A percentile compares a stretch with the other conserved stretches of the same genome.
Evolutionary conservation across 441 rosid genomes (phyloP).

Genomic region (Erodium chrysanthum): DNA sequence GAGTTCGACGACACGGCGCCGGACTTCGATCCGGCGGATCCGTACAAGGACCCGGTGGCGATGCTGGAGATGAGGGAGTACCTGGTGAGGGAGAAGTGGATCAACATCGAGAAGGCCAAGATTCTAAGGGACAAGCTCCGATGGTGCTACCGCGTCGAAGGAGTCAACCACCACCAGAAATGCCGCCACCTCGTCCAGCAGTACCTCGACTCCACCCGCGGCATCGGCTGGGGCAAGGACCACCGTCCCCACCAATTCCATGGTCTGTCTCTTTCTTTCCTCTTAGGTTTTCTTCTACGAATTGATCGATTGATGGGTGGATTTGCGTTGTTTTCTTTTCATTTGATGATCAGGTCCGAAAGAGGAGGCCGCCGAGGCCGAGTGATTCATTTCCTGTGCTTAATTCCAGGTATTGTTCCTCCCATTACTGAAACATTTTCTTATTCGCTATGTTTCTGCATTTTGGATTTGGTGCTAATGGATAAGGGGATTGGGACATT

Average conservation of each 20-base stretch:
- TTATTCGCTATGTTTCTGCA: too few relatives aligned
- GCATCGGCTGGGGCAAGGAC: conserved; percentile 71
- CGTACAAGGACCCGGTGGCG: conserved; percentile 78
- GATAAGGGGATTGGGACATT: not conserved
- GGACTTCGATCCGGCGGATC: conserved; percentile 41
- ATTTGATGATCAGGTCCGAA: not conserved
- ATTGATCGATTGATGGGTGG: not conserved
- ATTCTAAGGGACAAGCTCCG: conserved; percentile 71
- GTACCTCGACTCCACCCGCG: conserved; percentile 90
- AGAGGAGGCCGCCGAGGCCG: not conserved
- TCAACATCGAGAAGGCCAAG: conserved; percentile 92
- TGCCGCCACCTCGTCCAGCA: conserved; percentile 85
- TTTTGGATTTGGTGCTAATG: too few relatives aligned
- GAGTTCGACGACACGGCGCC: conserved; percentile 92
- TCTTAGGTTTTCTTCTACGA: not conserved
- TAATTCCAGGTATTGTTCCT: not conserved
- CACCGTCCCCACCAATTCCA: conserved; percentile 83
- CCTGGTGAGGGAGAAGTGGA: conserved; percentile 89
- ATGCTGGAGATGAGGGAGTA: conserved; percentile 96
- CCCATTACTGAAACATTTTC: not conserved
- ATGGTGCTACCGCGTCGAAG: conserved; percentile 98
- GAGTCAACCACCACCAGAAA: conserved; percentile 85
- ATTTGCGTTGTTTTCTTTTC: not conserved
- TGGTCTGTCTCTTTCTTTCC: conserved; percentile 30
- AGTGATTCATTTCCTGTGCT: not conserved